phyloP scores from a whole-genome alignment of 441 rosid genomes.

The Rhodomyrtus psidioides region DNA sequence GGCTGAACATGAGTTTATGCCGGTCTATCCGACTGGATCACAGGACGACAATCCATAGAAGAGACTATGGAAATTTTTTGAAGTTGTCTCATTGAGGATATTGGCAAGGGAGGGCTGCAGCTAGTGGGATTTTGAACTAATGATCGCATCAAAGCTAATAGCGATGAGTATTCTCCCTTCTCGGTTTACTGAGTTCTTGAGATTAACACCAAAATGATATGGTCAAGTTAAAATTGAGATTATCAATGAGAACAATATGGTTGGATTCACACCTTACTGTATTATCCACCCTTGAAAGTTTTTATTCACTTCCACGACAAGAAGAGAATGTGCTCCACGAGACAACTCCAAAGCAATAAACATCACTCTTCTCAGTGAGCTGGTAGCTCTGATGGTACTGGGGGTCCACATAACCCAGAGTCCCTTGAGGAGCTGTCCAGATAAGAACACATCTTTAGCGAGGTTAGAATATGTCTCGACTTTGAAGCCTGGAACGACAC shows the following conservation, averaged over 20 bases:
- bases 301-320: too few species aligned
- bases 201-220: background rate
- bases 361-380: slow-evolving; percentile 61
- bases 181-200: background rate
- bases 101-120: background rate
- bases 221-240: background rate
- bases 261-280: too few species aligned
- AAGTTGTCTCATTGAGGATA: slow-evolving; percentile 52
- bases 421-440: slow-evolving; percentile 47
- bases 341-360: slow-evolving; percentile 75
- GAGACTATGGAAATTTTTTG: slow-evolving; percentile 27
- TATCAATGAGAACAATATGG: background rate
- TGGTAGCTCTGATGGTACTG: slow-evolving; percentile 61
- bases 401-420: slow-evolving; percentile 69
- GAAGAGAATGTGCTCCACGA: too few species aligned
- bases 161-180: background rate
- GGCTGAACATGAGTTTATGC: background rate
- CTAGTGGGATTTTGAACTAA: background rate
- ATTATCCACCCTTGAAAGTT: too few species aligned
- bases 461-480: too few species aligned
- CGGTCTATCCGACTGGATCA: slow-evolving; percentile 1
- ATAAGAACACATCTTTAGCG: too few species aligned
- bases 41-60: background rate
- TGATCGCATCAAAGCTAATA: background rate
- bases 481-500: too few species aligned